phyloP scores from a whole-genome alignment of 495 filamentous ascomycete species.

The Neurospora discreta region DNA sequence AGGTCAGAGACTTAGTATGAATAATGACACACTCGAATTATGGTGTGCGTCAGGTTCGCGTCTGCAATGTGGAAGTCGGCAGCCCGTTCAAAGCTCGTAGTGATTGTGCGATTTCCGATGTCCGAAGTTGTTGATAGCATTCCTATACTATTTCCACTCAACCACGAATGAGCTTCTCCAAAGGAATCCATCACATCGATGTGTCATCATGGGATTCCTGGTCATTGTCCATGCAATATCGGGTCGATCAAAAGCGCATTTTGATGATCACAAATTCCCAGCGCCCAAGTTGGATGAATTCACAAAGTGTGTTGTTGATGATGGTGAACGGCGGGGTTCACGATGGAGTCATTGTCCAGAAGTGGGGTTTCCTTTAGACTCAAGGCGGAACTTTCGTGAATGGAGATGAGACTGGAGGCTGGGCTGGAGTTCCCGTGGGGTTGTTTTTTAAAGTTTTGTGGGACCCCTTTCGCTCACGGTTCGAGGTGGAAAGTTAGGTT shows the following conservation, averaged over 20 bases:
- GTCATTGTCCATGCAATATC: neutral
- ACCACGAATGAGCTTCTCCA: neutral
- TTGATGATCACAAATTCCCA: neutral
- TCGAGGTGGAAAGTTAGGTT: neutral
- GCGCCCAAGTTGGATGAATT: neutral
- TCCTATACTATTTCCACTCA: neutral
- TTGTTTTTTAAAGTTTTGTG: neutral
- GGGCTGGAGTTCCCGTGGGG: neutral
- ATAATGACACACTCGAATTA: neutral
- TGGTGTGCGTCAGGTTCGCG: neutral
- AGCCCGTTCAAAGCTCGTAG: neutral
- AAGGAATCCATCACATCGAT: neutral
- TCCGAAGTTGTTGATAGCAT: neutral
- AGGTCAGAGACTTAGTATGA: neutral
- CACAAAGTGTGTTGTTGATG: neutral
- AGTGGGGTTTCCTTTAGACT: neutral
- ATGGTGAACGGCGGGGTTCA: neutral
- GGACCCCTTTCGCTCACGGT: neutral
- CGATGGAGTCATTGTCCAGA: neutral
- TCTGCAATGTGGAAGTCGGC: neutral
- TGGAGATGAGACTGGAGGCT: neutral
- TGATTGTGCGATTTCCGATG: neutral
- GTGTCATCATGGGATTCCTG: neutral
- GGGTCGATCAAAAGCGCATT: neutral
- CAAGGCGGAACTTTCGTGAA: neutral